A percentile compares a stretch with the other conserved stretches of the same genome.
These are phyloP conservation scores for Aphanomyces astaci DNA, from an alignment of 352 stramenopile species.

Conservation along the genomic window DNA sequence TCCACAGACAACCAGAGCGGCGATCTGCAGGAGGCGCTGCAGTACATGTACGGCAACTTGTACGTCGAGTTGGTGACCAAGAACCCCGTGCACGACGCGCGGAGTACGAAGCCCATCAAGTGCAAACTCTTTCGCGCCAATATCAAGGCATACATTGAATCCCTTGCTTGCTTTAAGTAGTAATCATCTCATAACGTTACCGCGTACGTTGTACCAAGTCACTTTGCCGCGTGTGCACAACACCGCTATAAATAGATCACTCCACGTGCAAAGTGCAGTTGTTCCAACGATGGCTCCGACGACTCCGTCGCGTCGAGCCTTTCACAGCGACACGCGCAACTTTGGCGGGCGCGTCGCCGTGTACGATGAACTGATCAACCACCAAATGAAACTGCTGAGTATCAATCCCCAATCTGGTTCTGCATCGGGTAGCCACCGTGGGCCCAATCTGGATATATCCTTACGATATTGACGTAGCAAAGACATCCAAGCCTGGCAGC, in stretches of 20 bases:
- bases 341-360: slow-evolving; percentile 16
- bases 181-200: neutral
- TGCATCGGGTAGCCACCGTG: neutral
- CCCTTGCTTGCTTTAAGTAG: slow-evolving; percentile 59
- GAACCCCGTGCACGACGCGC: slow-evolving; percentile 79
- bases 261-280: neutral
- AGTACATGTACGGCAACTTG: slow-evolving; percentile 84
- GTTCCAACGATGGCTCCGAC: neutral
- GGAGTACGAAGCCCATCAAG: slow-evolving; percentile 60
- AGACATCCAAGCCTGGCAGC: neutral
- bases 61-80: slow-evolving; percentile 87
- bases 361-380: slow-evolving; percentile 23
- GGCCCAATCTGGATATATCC: neutral
- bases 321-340: slow-evolving; percentile 20
- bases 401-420: slow-evolving; percentile 14
- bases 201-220: no score
- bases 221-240: no score
- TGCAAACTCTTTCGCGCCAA: slow-evolving; percentile 69
- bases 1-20: slow-evolving; percentile 84
- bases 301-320: neutral
- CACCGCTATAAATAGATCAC: neutral
- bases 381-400: slow-evolving; percentile 21
- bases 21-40: slow-evolving; percentile 71
- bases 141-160: slow-evolving; percentile 69
- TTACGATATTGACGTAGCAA: neutral